These are phyloP conservation scores for Calendula officinalis DNA, from an alignment of 129 eudicot genomes.

Conservation along the genomic window DNA sequence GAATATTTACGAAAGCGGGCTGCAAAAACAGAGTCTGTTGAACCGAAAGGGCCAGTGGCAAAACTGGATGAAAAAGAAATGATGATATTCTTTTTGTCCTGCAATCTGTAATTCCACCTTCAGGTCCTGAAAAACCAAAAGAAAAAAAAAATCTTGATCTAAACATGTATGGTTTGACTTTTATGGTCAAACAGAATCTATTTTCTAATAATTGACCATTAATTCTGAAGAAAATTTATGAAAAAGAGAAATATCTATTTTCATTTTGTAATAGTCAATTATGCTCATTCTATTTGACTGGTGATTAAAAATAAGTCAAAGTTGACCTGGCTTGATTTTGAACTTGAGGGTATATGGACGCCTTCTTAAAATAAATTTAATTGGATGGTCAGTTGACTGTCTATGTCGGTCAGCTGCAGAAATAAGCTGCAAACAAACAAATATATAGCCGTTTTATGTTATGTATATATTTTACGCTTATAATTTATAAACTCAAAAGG, in stretches of 20 bases:
- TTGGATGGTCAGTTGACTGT: conserved; percentile 94
- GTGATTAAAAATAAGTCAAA: neutral
- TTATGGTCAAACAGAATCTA: conserved; percentile 10
- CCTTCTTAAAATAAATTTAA: conserved; percentile 87
- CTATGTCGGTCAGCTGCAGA: conserved; percentile 95
- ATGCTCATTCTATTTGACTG: neutral
- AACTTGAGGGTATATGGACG: conserved; percentile 76
- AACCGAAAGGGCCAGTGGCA: conserved; percentile 85
- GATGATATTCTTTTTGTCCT: conserved; percentile 77
- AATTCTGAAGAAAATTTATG: neutral
- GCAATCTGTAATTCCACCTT: conserved; percentile 75
- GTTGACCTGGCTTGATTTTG: conserved; percentile 85
- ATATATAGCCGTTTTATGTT: neutral
- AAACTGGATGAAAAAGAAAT: conserved; percentile 86
- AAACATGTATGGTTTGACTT: conserved; percentile 17
- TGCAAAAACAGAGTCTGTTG: conserved; percentile 88
- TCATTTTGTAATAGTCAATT: neutral
- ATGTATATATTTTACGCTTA: neutral
- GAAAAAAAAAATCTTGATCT: neutral
- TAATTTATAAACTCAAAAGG: conserved; percentile 5
- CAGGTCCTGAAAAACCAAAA: conserved; percentile 60
- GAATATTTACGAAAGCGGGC: conserved; percentile 86
- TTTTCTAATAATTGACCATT: neutral
- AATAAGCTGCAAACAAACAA: conserved; percentile 68
- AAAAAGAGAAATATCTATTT: neutral